These are phyloP conservation scores for Cenococcum geophilum DNA, from an alignment of 495 filamentous ascomycete genomes.

Conservation along the genomic window DNA sequence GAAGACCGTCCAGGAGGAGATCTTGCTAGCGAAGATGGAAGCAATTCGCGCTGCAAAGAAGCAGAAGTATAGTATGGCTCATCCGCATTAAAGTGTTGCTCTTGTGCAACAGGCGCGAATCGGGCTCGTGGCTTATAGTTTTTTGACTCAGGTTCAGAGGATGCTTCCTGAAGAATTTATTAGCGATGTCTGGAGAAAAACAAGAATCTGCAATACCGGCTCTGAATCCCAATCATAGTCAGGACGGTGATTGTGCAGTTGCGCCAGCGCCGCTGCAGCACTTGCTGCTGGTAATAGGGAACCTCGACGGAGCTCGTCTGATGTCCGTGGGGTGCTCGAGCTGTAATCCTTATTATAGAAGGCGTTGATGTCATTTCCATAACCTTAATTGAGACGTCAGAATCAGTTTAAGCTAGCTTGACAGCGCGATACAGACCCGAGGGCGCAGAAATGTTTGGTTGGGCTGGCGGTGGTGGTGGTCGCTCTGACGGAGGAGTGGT, in stretches of 20 bases:
- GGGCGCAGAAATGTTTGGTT: constrained; percentile 32
- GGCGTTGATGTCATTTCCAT: constrained; percentile 36
- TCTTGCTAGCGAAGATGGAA: constrained; percentile 72
- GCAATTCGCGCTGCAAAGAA: constrained; percentile 59
- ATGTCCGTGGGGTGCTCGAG: constrained; percentile 62
- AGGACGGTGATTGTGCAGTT: constrained; percentile 76
- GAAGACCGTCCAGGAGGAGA: constrained; percentile 84
- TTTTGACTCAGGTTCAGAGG: constrained; percentile 60
- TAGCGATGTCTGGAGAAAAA: constrained; percentile 20
- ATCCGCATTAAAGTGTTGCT: constrained; percentile 28
- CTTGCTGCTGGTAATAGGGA: constrained; percentile 62
- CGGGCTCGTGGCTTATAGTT: constrained; percentile 42
- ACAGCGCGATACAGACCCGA: constrained; percentile 26
- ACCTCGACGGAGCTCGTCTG: constrained; percentile 65
- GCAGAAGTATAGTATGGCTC: constrained; percentile 45
- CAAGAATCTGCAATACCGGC: constrained; percentile 47
- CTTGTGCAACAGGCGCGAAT: constrained; percentile 26
- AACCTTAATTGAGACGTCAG: constrained; percentile 29
- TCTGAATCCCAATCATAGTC: constrained; percentile 82
- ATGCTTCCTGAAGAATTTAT: constrained; percentile 52
- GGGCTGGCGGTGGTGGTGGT: constrained; percentile 51
- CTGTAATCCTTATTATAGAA: constrained; percentile 55
- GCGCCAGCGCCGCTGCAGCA: constrained; percentile 78
- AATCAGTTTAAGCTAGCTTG: constrained; percentile 21
- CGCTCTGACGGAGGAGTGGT: constrained; percentile 80